A percentile compares a stretch with the other conserved stretches of the same genome.
Conservation (phyloP, 306 rosid genomes). For the Cucumis cinereus region DNA sequence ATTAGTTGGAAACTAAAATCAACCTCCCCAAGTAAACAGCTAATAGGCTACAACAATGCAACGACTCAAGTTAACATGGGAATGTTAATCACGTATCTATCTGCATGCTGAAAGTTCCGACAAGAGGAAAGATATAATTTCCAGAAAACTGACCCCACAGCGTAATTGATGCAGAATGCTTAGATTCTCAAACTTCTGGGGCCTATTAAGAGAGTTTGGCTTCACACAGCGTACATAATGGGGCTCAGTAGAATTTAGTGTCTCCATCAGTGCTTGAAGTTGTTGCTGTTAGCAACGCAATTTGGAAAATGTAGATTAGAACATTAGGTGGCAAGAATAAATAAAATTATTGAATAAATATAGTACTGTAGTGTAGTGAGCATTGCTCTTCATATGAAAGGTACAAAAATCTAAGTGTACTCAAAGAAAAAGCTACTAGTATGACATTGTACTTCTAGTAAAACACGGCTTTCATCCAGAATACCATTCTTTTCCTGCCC, state of each 20-base stretch:
- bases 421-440: not conserved
- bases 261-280: conserved; percentile 97
- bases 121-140: conserved; percentile 10
- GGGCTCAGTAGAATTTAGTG: conserved; percentile 76
- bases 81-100: not conserved
- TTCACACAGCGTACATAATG: conserved; percentile 95
- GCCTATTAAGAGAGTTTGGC: conserved; percentile 82
- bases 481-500: not conserved
- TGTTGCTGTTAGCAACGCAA: conserved; percentile 55
- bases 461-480: not conserved
- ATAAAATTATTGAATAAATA: not conserved
- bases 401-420: not conserved
- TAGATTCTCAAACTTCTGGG: conserved; percentile 76
- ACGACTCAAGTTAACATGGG: not conserved
- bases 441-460: not conserved
- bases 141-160: conserved; percentile 72
- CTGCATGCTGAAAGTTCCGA: conserved; percentile 12
- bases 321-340: conserved; percentile 11
- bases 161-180: conserved; percentile 91
- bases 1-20: not conserved
- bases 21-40: not conserved
- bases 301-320: not conserved
- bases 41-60: not conserved
- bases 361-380: not conserved
- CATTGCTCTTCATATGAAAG: not conserved